Evolutionary conservation across 169 alveolate species (phyloP), one percentile per base, ranked within the genome.

Genomic region (Ophryocystis elektroscirrha): DNA sequence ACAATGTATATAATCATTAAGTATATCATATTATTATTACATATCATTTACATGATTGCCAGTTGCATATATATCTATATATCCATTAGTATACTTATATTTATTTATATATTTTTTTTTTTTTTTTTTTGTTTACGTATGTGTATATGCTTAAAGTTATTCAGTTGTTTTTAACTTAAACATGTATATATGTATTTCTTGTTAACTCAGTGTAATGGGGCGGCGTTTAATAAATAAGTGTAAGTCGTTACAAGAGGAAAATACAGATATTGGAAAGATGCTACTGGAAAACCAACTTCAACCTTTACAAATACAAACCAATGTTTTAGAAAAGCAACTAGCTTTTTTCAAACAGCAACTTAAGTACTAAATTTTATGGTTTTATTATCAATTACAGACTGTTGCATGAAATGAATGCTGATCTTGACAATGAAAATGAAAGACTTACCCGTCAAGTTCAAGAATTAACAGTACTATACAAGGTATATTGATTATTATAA

Each of bases 161-260:
- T 7, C 5, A 23, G 42, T 46, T 5, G 7, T 12, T 5, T 4
- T n/a, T 26, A 4, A 22, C 36, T 4, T 4, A n/a, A 5, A 7
- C 4, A 4, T 4, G 44, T 9, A 5, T 9, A 20, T 7, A 46
- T 46, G 42, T 12, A n/a, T 26, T 12, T 42, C 23, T 42, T n/a
- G 49, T 48, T 50, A 20, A 12, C 15, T 47, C 59, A 56, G 65
- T 28, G 65, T 59, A n/a, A 57, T 63, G 12, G 75, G 75, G 22
- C 75, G 62, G 61, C 63, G 75, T 26, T 59, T 67, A 1, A 61
- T 67, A 25, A 67, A 48, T 19, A 67, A 67, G 35, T 67, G 75
- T 35, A 62, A 51, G 47, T 56, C 67, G 6, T 48, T 67, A 23
- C 75, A 61, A 54, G 73, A 67, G 25, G 75, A 67, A 38, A 67